These are phyloP conservation scores for Talaromyces verruculosus DNA, from an alignment of 2,329 filamentous ascomycete genomes.

Conservation along the genomic window DNA sequence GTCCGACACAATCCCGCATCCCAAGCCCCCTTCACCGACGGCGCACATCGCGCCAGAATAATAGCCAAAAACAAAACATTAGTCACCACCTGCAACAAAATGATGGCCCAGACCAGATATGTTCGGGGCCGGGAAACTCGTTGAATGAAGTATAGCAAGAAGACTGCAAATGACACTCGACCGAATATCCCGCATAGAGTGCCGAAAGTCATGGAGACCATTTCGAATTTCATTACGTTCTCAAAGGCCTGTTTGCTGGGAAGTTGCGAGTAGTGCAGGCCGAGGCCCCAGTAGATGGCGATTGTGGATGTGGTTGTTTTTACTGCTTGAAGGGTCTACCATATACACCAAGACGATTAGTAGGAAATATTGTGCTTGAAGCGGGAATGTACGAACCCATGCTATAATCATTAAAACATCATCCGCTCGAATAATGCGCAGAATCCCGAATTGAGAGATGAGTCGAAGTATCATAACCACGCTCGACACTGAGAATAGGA, in stretches of 20 bases:
- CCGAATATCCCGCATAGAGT: slow-evolving; percentile 24
- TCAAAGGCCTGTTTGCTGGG: background rate
- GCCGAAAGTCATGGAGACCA: slow-evolving; percentile 23
- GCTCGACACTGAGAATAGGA: slow-evolving; percentile 9
- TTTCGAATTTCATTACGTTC: slow-evolving; percentile 23
- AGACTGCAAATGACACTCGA: slow-evolving; percentile 25
- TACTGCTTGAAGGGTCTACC: slow-evolving; percentile 14
- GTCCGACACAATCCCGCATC: slow-evolving; percentile 22
- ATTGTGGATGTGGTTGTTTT: slow-evolving; percentile 19
- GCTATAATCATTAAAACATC: slow-evolving; percentile 22
- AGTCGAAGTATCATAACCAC: slow-evolving; percentile 19
- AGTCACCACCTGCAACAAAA: slow-evolving; percentile 21
- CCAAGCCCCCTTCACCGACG: background rate
- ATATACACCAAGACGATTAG: background rate
- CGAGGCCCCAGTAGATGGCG: slow-evolving; percentile 25
- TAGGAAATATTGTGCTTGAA: no score
- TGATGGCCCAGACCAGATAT: slow-evolving; percentile 23
- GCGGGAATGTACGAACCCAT: slow-evolving; percentile 15
- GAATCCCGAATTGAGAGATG: slow-evolving; percentile 14
- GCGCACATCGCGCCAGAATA: slow-evolving; percentile 22
- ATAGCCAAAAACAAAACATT: slow-evolving; percentile 23
- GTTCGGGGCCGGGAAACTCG: slow-evolving; percentile 19
- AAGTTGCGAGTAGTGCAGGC: slow-evolving; percentile 22
- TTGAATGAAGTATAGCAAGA: slow-evolving; percentile 23
- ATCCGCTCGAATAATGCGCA: slow-evolving; percentile 10